Evolutionary conservation across 2,329 filamentous ascomycete species (phyloP), one percentile per base, ranked within the genome.

Genomic region (Claviceps sp.): DNA sequence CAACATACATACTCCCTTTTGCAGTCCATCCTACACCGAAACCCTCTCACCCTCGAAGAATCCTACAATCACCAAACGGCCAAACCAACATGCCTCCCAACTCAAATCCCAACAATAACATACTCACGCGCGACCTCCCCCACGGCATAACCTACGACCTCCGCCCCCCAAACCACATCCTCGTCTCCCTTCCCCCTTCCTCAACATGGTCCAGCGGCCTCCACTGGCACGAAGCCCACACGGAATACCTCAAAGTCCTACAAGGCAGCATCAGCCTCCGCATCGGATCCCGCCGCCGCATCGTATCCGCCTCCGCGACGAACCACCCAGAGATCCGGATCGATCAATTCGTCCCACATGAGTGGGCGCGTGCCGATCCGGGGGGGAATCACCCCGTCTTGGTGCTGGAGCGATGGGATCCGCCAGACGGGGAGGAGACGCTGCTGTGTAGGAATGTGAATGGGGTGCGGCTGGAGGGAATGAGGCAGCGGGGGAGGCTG

Each of bases 391-490:
- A 68, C 2, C 68, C 71, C 0, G 59, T 64, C 1, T 51, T 75
- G 2, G 71, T 74, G 0, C 61, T 71, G 11, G 74, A 76, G 58
- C 67, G 71, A 60, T 76, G 73, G 0, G 67, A 70, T 16, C 74
- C 73, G 0, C 59, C 52, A 5, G 73, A 76, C 50, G 66, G 70
- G 0, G 57, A 64, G 11, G 77, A 77, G 57, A 64, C 69, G 2
- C 53, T 73, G 0, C 76, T 77, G 59, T 77, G 76, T 55, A 69
- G 71, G 63, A 75, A 75, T 49, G 52, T 76, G 26, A 75, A 76
- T 43, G 68, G 68, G 0, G 59, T 71, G 3, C 61, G 71, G 14
- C 56, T 73, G 20, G 45, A 60, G 9, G 55, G 59, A 1, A 55
- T 57, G 1, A 53, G 45, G 16, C 16, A 58, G 2, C 2, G 59